Percentiles rank a stretch among this genome's conserved stretches.
Evolutionary conservation across 208 protist genomes (phyloP).

Genomic region (Leishmania braziliensis): DNA sequence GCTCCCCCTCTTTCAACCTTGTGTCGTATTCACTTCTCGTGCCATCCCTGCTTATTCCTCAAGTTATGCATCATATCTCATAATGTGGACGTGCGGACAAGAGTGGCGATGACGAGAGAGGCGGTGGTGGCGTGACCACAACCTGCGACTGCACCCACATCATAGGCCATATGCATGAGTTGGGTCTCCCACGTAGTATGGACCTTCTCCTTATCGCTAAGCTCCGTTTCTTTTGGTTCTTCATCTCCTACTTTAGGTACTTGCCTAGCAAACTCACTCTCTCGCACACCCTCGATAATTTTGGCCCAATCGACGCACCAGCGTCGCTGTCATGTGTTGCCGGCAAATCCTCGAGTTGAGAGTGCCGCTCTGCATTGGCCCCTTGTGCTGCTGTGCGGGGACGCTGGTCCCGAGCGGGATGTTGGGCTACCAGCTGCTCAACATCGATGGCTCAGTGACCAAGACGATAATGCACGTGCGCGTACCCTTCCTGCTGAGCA

Average conservation of each 20-base stretch:
- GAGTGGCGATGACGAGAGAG: background rate
- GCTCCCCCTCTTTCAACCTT: background rate
- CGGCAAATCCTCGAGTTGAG: background rate
- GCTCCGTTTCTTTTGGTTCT: background rate
- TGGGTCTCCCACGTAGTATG: background rate
- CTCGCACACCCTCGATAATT: background rate
- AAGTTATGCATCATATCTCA: background rate
- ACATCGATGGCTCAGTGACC: constrained; percentile 22
- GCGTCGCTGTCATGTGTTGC: background rate
- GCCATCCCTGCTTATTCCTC: background rate
- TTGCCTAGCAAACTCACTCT: background rate
- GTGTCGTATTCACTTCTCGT: background rate
- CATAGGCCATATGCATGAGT: background rate
- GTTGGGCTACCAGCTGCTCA: constrained; percentile 18
- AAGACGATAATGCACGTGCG: constrained; percentile 21
- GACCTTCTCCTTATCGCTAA: background rate
- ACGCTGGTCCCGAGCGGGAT: constrained; percentile 21
- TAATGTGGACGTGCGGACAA: background rate
- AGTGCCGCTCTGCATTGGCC: constrained; percentile 6
- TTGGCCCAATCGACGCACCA: background rate
- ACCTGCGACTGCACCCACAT: background rate
- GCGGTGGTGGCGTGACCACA: background rate
- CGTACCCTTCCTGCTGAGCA: constrained; percentile 10
- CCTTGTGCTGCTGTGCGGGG: constrained; percentile 24
- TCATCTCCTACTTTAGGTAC: background rate